Evolutionary conservation across 2,329 filamentous ascomycete species (phyloP).

Genomic region (Phialemonium atrogriseum): DNA sequence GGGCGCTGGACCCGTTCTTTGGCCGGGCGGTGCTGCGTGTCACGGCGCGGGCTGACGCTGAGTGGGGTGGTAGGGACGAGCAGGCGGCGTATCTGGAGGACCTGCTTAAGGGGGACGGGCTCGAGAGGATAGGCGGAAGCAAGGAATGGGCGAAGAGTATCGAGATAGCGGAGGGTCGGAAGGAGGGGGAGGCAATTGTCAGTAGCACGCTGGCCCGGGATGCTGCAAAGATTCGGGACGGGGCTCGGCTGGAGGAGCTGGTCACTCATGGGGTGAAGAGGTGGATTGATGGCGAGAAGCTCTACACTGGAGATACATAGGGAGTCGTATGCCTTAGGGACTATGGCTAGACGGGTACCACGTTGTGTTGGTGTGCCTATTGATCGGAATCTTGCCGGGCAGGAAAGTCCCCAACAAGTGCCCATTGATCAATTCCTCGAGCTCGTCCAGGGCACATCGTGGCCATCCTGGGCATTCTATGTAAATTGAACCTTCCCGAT

Average conservation of each 20-base stretch:
- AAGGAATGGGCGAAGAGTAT: slow-evolving; percentile 52
- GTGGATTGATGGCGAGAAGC: slow-evolving; percentile 46
- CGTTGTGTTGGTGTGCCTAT: not conserved
- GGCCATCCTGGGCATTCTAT: no score
- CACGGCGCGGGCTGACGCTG: slow-evolving; percentile 51
- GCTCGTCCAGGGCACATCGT: no score
- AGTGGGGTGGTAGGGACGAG: slow-evolving; percentile 48
- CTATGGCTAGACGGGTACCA: not conserved
- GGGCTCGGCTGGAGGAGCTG: slow-evolving; percentile 37
- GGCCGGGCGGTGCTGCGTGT: slow-evolving; percentile 52
- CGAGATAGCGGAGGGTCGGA: slow-evolving; percentile 44
- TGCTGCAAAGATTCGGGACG: slow-evolving; percentile 39
- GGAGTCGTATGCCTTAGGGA: slow-evolving; percentile 2
- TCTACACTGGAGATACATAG: slow-evolving; percentile 43
- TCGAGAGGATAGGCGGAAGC: slow-evolving; percentile 45
- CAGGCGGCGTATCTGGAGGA: slow-evolving; percentile 46
- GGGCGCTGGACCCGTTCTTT: slow-evolving; percentile 56
- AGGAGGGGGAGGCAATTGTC: slow-evolving; percentile 32
- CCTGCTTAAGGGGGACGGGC: slow-evolving; percentile 33
- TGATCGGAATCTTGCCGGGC: no score
- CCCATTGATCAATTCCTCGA: not conserved
- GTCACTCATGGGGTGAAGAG: slow-evolving; percentile 47
- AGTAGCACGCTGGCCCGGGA: slow-evolving; percentile 58
- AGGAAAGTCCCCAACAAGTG: no score
- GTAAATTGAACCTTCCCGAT: no score